Evolutionary conservation across 495 filamentous ascomycete species (phyloP).

Genomic region (Hypoxylon crocopeplum): DNA sequence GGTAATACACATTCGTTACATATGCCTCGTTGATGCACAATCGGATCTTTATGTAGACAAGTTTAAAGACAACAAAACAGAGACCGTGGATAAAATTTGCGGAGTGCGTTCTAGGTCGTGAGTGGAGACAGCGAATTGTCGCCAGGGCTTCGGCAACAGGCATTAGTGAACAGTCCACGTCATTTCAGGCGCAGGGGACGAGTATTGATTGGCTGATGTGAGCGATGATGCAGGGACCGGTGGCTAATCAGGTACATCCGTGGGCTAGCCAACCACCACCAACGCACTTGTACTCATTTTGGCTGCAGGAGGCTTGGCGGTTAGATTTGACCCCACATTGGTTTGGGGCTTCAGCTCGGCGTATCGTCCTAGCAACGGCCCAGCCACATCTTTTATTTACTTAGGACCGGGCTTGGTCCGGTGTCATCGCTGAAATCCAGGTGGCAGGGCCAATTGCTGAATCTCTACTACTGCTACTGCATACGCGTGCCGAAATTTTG

Average conservation of each 20-base stretch:
- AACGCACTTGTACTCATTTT: conserved; percentile 20
- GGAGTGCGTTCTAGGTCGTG: too few relatives aligned
- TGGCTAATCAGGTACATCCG: conserved; percentile 15
- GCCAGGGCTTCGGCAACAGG: conserved; percentile 13
- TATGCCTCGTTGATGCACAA: too few relatives aligned
- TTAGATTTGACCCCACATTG: conserved; percentile 10
- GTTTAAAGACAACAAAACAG: too few relatives aligned
- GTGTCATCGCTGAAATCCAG: conserved; percentile 30
- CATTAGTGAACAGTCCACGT: conserved; percentile 28
- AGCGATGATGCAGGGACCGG: too few relatives aligned
- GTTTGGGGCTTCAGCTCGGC: conserved; percentile 20
- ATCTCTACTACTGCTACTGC: conserved; percentile 21
- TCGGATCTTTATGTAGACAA: too few relatives aligned
- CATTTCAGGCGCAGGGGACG: neutral
- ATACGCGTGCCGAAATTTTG: conserved; percentile 10
- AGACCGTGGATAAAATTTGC: too few relatives aligned
- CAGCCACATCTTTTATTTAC: conserved; percentile 49
- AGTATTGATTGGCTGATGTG: conserved; percentile 15
- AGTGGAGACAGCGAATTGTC: conserved; percentile 1
- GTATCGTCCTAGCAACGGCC: conserved; percentile 41
- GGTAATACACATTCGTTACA: too few relatives aligned
- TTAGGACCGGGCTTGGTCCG: conserved; percentile 14
- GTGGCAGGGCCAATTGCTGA: conserved; percentile 36
- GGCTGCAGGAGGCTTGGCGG: conserved; percentile 24
- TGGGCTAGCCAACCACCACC: conserved; percentile 10